These are phyloP conservation scores for Floccularia luteovirens DNA, from an alignment of 768 basidiomycete genomes.

Conservation along the genomic window DNA sequence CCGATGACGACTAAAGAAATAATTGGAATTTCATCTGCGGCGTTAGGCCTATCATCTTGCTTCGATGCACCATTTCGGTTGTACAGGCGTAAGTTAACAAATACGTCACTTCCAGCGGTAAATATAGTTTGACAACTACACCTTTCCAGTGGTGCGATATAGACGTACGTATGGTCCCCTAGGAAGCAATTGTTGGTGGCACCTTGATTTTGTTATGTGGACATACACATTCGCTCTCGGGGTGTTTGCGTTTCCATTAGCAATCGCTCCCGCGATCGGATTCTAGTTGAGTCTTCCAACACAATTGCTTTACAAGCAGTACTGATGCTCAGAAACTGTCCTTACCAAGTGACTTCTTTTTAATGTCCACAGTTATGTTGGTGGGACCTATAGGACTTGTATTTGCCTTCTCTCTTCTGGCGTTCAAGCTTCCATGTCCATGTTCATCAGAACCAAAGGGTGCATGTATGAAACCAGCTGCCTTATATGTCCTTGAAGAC, in stretches of 20 bases:
- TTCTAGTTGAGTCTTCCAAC: constrained; percentile 13
- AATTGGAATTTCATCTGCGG: constrained; percentile 20
- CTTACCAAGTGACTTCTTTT: constrained; percentile 19
- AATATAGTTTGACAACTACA: not conserved
- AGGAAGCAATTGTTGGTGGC: constrained; percentile 19
- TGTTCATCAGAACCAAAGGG: constrained; percentile 21
- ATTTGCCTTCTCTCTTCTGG: constrained; percentile 18
- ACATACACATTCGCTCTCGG: constrained; percentile 18
- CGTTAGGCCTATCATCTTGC: constrained; percentile 21
- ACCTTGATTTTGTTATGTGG: constrained; percentile 26
- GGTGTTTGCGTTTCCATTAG: constrained; percentile 19
- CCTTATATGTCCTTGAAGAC: constrained; percentile 22
- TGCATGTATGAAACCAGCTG: constrained; percentile 20
- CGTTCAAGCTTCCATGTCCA: constrained; percentile 14
- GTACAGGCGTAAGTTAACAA: constrained; percentile 15
- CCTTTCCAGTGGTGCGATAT: constrained; percentile 12
- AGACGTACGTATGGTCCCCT: constrained; percentile 16
- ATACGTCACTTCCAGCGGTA: not conserved
- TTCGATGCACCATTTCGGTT: constrained; percentile 21
- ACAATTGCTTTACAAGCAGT: not conserved
- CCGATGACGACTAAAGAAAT: constrained; percentile 14
- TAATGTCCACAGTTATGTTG: constrained; percentile 23
- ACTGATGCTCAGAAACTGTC: not conserved
- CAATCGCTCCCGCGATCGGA: constrained; percentile 17
- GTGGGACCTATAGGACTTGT: constrained; percentile 19